A percentile compares a stretch with the other conserved stretches of the same genome.
These are phyloP conservation scores for Leccinum incarnatum DNA, from an alignment of 768 basidiomycete species.

Conservation along the genomic window DNA sequence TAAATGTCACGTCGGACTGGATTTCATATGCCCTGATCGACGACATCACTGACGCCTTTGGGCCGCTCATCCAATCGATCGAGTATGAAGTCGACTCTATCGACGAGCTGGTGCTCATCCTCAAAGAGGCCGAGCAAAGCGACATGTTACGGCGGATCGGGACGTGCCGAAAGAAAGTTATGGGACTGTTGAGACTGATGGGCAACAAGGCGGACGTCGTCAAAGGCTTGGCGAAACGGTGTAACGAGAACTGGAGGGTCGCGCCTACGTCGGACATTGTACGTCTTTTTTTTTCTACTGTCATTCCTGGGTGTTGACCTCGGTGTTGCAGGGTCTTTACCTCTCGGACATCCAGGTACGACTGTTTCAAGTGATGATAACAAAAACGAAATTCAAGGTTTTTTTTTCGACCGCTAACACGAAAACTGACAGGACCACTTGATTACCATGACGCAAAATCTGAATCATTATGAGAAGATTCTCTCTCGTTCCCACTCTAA, in stretches of 20 bases:
- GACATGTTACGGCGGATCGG: conserved; percentile 98
- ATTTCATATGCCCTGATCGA: conserved; percentile 99
- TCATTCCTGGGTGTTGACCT: conserved; percentile 4
- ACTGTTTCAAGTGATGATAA: not conserved
- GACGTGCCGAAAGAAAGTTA: conserved; percentile 98
- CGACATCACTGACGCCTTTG: conserved; percentile 99
- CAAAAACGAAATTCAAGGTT: not conserved
- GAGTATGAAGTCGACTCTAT: conserved; percentile 99
- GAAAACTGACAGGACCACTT: conserved; percentile 71
- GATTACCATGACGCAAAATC: conserved; percentile 99
- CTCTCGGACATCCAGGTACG: conserved; percentile 88
- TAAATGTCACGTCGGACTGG: conserved; percentile 98
- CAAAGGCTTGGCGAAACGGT: conserved; percentile 95
- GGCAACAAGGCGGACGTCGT: conserved; percentile 99
- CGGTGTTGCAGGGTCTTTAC: conserved; percentile 70
- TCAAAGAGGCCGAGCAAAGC: conserved; percentile 73
- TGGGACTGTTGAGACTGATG: conserved; percentile 95
- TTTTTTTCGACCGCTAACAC: conserved; percentile 1
- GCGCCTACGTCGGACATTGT: conserved; percentile 98
- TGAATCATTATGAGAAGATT: conserved; percentile 99
- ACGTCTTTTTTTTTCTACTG: conserved; percentile 22
- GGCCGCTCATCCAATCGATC: conserved; percentile 96
- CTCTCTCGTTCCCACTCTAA: conserved; percentile 98
- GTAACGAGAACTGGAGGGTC: conserved; percentile 98
- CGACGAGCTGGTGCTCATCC: conserved; percentile 94